Evolutionary conservation across 164 flowering plant genomes (phyloP).

Genomic region (Sedum album): DNA sequence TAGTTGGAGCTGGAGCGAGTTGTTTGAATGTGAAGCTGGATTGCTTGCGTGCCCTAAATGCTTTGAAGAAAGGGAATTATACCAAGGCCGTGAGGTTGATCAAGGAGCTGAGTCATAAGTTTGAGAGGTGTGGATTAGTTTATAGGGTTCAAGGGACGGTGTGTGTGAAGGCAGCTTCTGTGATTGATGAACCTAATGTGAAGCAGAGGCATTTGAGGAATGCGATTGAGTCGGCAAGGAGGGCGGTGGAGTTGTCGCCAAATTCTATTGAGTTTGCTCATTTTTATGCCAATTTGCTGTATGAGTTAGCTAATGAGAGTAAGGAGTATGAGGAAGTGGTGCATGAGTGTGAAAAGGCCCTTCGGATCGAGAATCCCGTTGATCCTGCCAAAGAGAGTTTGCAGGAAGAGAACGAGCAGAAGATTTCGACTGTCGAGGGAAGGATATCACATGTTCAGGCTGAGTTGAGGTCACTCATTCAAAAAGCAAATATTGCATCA

Average conservation of each 20-base stretch:
- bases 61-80: slow-evolving; percentile 80
- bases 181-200: slow-evolving; percentile 58
- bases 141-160: slow-evolving; percentile 76
- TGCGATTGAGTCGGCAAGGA: slow-evolving; percentile 61
- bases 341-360: slow-evolving; percentile 75
- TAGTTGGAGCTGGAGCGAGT: too few species aligned
- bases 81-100: slow-evolving; percentile 70
- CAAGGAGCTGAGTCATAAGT: slow-evolving; percentile 49
- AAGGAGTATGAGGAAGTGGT: slow-evolving; percentile 74
- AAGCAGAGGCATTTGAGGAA: slow-evolving; percentile 57
- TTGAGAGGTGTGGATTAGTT: slow-evolving; percentile 40
- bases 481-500: slow-evolving; percentile 66
- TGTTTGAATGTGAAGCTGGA: slow-evolving; percentile 30
- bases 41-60: slow-evolving; percentile 69
- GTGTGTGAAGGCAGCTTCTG: slow-evolving; percentile 55
- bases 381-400: slow-evolving; percentile 90
- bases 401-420: slow-evolving; percentile 78
- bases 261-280: slow-evolving; percentile 73
- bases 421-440: slow-evolving; percentile 40
- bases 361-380: slow-evolving; percentile 55
- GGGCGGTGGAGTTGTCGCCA: slow-evolving; percentile 58
- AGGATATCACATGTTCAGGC: slow-evolving; percentile 52
- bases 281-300: slow-evolving; percentile 77
- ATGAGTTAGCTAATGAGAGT: slow-evolving; percentile 57
- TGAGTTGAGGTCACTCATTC: slow-evolving; percentile 57